A percentile compares a stretch with the other conserved stretches of the same genome.
Evolutionary conservation across 768 basidiomycete species (phyloP).

Genomic region (Phylloporus arenicola): DNA sequence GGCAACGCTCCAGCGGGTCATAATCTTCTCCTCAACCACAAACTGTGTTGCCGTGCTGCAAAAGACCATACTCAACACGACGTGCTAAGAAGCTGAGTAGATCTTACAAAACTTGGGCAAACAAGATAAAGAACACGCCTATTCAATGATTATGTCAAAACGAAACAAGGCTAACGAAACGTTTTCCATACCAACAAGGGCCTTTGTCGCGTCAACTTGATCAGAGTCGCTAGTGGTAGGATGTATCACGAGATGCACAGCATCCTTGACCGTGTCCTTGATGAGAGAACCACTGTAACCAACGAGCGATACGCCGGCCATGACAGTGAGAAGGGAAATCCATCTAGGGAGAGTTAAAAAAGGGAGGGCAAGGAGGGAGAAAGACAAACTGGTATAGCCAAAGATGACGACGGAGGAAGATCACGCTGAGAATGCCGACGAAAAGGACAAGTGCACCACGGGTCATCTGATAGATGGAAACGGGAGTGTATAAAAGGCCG

Average conservation of each 20-base stretch:
- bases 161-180: constrained; percentile 10
- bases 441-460: constrained; percentile 90
- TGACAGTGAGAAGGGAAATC: constrained; percentile 85
- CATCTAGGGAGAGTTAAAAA: constrained; percentile 49
- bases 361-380: constrained; percentile 3
- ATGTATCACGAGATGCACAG: constrained; percentile 19
- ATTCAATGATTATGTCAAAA: constrained; percentile 12
- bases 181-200: constrained; percentile 55
- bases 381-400: constrained; percentile 75
- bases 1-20: constrained; percentile 78
- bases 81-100: neutral
- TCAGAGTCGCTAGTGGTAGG: constrained; percentile 38
- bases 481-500: constrained; percentile 92
- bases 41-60: constrained; percentile 84
- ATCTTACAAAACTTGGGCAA: constrained; percentile 90
- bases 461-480: constrained; percentile 97
- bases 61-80: constrained; percentile 2
- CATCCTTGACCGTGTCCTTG: constrained; percentile 62
- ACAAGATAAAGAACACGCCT: constrained; percentile 89
- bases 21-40: constrained; percentile 95
- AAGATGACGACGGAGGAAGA: constrained; percentile 82
- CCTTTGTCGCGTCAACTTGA: constrained; percentile 59
- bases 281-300: constrained; percentile 87
- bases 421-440: constrained; percentile 85
- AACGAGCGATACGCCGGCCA: constrained; percentile 76